Percentiles rank a stretch among this genome's conserved stretches.
These are phyloP conservation scores for Symbiodinium pilosum DNA, from an alignment of 73 alveolate species.

Conservation along the genomic window DNA sequence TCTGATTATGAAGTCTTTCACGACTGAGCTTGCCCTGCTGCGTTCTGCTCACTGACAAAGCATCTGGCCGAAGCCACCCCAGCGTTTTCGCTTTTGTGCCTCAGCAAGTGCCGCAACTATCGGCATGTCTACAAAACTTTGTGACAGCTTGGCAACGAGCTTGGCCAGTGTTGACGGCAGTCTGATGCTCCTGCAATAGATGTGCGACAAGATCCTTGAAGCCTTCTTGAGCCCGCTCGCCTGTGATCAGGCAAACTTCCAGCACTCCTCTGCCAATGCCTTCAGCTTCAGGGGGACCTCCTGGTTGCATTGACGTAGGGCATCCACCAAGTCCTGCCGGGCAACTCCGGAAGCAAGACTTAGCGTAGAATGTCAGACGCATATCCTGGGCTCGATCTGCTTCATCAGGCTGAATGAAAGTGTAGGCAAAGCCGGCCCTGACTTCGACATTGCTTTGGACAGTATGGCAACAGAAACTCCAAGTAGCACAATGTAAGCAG, in stretches of 20 bases:
- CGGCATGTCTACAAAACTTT: no score
- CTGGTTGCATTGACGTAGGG: slow-evolving; percentile 83
- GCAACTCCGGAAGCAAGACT: not conserved
- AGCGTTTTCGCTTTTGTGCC: slow-evolving; percentile 86
- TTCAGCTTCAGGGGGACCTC: slow-evolving; percentile 87
- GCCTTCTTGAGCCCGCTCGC: not conserved
- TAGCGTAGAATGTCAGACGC: not conserved
- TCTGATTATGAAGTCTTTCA: no score
- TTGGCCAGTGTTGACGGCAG: slow-evolving; percentile 88
- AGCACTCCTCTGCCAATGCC: slow-evolving; percentile 39
- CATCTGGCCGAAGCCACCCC: slow-evolving; percentile 83
- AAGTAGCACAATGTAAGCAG: no score
- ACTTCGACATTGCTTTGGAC: not conserved
- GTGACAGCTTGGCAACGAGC: not conserved
- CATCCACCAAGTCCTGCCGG: slow-evolving; percentile 83
- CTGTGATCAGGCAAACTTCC: not conserved
- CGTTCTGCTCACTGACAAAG: not conserved
- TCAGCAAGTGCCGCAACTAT: not conserved
- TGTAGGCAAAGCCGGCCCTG: slow-evolving; percentile 98
- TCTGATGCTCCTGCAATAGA: slow-evolving; percentile 54
- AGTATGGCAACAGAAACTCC: no score
- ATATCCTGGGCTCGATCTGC: slow-evolving; percentile 98
- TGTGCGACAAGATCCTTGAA: no score
- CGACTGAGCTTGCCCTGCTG: no score
- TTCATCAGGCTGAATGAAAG: slow-evolving; percentile 98